Conservation (phyloP, 2,329 filamentous ascomycete genomes). For the Trichoderma sp. region DNA sequence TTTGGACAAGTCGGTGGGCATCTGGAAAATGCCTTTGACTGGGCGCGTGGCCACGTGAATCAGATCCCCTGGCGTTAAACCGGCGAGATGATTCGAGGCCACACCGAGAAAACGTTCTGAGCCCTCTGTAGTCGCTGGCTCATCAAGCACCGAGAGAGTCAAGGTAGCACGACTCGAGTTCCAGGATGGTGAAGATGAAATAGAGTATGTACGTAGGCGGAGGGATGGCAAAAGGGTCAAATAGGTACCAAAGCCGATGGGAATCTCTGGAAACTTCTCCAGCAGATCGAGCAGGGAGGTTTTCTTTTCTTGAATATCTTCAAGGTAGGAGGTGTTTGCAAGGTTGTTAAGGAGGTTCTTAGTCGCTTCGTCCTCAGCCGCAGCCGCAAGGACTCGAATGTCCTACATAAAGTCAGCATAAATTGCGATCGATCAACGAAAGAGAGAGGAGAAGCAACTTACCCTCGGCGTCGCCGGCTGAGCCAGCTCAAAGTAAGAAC, state of each 20-base stretch:
- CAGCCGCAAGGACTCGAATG: slow-evolving; percentile 25
- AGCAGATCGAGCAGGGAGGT: slow-evolving; percentile 61
- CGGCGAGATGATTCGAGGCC: slow-evolving; percentile 56
- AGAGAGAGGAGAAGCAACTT: slow-evolving; percentile 28
- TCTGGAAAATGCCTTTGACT: slow-evolving; percentile 43
- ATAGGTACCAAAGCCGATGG: slow-evolving; percentile 58
- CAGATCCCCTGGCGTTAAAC: slow-evolving; percentile 40
- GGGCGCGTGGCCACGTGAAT: slow-evolving; percentile 43
- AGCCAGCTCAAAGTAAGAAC: slow-evolving; percentile 66
- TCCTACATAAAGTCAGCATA: slow-evolving; percentile 32
- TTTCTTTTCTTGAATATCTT: slow-evolving; percentile 47
- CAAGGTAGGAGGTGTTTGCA: slow-evolving; percentile 37
- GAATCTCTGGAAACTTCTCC: slow-evolving; percentile 52
- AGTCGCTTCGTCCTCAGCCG: slow-evolving; percentile 33
- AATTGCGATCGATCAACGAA: background rate
- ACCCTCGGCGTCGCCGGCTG: slow-evolving; percentile 65
- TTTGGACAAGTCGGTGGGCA: slow-evolving; percentile 40
- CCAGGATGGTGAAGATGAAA: slow-evolving; percentile 65
- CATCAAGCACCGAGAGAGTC: slow-evolving; percentile 62
- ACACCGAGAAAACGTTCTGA: slow-evolving; percentile 48
- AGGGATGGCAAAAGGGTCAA: slow-evolving; percentile 65
- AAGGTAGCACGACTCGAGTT: slow-evolving; percentile 55
- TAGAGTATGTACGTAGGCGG: slow-evolving; percentile 50
- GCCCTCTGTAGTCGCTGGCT: slow-evolving; percentile 46
- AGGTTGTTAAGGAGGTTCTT: slow-evolving; percentile 38